Evolutionary conservation across 805 yeast genomes (phyloP), one percentile per base, ranked within the genome.

Genomic region (Ogataea wickerhamii): DNA sequence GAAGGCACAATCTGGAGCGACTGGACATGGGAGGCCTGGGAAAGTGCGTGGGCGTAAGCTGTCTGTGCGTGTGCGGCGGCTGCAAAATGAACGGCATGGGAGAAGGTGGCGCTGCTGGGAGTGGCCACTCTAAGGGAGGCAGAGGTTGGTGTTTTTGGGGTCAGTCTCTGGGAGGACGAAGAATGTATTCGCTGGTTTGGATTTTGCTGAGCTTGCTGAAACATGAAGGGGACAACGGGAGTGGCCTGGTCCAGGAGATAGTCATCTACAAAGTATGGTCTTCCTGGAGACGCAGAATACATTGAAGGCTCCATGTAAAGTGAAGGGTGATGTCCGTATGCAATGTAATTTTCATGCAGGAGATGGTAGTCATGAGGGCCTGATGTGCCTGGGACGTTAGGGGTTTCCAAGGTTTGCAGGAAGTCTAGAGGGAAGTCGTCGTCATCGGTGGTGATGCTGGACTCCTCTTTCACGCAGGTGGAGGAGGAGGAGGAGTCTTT

Each of bases 381-480:
- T 36, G n/a, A 38, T 50, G 62, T 21, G 52, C 61, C 42, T 37
- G 40, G 37, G 19, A 37, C 21, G 31, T 45, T 38, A 7, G 47
- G 34, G 8, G 40, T 27, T 33, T 47, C 55, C 14, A 45, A 37
- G n/a, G 47, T 46, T 12, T 41, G 39, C 21, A 82, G 71, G 53
- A 79, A 81, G 48, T 82, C 88, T 38, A 82, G 58, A 3, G 89
- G 88, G 61, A 82, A 82, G 52, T 81, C 88, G 43, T 80, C 82
- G 34, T 76, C 80, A 21, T 69, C 68, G 18, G 63, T 67, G 18
- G 44, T 35, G 20, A 32, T 31, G 18, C 38, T 25, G 19, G 31
- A 27, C 17, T 45, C 49, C 17, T 45, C 49, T 28, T 45, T 44
- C 30, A 43, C 32, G 12, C 8, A 8, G 30, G 7, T 8, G n/a